phyloP scores from a whole-genome alignment of 345 rosid genomes.

The Eucalyptus dawsonii region DNA sequence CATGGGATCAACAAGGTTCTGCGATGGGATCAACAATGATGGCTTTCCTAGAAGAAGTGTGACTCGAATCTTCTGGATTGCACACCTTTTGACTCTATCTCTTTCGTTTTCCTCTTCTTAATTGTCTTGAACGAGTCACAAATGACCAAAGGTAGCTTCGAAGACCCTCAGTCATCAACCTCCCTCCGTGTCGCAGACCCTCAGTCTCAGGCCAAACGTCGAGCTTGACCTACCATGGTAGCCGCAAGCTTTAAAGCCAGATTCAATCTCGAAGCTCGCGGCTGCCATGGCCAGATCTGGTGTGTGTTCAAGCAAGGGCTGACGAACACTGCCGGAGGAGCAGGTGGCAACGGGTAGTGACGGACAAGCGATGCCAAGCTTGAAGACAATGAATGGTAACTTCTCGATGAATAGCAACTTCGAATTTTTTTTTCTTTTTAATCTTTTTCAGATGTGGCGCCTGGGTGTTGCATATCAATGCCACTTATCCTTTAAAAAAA shows the following conservation, averaged over 20 bases:
- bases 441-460: not conserved
- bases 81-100: not conserved
- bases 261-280: not conserved
- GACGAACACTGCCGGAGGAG: not conserved
- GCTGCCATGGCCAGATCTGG: not conserved
- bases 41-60: not conserved
- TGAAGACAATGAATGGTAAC: not conserved
- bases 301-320: not conserved
- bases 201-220: too few relatives aligned
- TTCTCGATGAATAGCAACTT: not conserved
- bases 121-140: not conserved
- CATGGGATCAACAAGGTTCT: not conserved
- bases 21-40: not conserved
- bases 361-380: not conserved
- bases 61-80: not conserved
- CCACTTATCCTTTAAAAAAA: not conserved
- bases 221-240: not conserved
- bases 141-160: not conserved
- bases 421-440: not conserved
- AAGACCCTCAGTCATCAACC: not conserved
- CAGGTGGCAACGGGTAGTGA: not conserved
- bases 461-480: too few relatives aligned
- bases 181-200: not conserved
- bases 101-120: not conserved
- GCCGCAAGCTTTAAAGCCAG: not conserved